These are phyloP conservation scores for Phoma sp. DNA, from an alignment of 2,329 filamentous ascomycete species.

Conservation along the genomic window DNA sequence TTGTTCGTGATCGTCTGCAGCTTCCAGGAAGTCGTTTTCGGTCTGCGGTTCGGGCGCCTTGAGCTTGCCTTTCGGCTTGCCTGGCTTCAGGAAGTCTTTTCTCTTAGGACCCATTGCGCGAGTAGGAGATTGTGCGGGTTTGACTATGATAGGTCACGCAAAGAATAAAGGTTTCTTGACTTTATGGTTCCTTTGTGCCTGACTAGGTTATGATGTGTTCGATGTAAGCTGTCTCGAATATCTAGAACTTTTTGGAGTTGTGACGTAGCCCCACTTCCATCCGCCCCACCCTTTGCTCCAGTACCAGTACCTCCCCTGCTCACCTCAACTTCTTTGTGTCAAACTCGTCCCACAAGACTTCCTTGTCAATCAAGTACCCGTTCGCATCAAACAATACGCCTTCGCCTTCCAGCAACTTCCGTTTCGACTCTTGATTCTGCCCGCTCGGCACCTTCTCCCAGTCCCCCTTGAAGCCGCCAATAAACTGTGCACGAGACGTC, in stretches of 20 bases:
- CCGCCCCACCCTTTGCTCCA: constrained; percentile 1
- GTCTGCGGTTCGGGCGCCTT: constrained; percentile 60
- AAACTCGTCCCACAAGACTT: constrained; percentile 55
- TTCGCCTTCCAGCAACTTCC: constrained; percentile 65
- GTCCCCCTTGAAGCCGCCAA: constrained; percentile 75
- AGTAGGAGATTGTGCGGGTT: not conserved
- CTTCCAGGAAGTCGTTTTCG: constrained; percentile 72
- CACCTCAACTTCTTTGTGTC: constrained; percentile 31
- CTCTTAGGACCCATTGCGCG: constrained; percentile 38
- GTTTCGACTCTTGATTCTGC: constrained; percentile 69
- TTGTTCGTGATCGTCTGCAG: constrained; percentile 72
- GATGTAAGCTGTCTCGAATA: not conserved
- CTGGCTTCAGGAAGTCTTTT: constrained; percentile 39
- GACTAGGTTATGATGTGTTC: not conserved
- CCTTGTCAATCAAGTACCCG: constrained; percentile 63
- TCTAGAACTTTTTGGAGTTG: constrained; percentile 20
- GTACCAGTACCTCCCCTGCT: not conserved
- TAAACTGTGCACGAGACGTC: constrained; percentile 30
- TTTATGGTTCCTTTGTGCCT: too few relatives aligned
- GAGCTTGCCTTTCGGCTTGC: constrained; percentile 38
- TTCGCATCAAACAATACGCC: constrained; percentile 68
- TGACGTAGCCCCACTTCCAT: constrained; percentile 26
- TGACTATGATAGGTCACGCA: too few relatives aligned
- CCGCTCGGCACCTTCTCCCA: constrained; percentile 68
- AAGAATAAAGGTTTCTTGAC: too few relatives aligned